Evolutionary conservation across 805 yeast species (phyloP), one percentile per base, ranked within the genome.

Genomic region (Yarrowia sp.): DNA sequence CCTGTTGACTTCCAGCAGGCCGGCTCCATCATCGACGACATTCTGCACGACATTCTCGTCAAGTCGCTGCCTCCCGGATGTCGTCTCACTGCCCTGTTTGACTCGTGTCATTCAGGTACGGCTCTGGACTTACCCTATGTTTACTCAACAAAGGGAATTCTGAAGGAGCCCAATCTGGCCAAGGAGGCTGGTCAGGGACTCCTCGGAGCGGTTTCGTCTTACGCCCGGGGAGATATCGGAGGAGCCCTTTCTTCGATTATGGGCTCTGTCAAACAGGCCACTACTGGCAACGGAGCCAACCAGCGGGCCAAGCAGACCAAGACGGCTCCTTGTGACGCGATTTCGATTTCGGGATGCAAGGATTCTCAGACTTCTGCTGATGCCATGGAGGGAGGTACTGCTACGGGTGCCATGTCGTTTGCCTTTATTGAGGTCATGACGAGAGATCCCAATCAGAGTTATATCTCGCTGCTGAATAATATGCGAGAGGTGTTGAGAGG

Each of bases 341-440:
- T 90, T 28, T 82, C 85, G 75, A 77, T 90, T 64, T 85, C 91
- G 3, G 96, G 96, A 5, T 90, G 96, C 69, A 89, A 88, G 73
- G 96, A 90, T 75, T 81, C 83, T 62, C 96, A 90, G 76, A 90
- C 96, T 0, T 83, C 88, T 65, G 96, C 96, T 7, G 96, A 90
- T 74, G 88, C 96, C 0, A 79, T 78, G 18, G 90, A 87, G 72
- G 85, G 84, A 42, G 92, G 92, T 32, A 76, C 75, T 11, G 83
- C 86, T 45, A 88, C 95, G 0, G 96, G 96, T 65, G 96, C 96
- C 4, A 87, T 90, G 89, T 86, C 92, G 28, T 88, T 84, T 76
- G 87, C 96, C 0, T 89, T 90, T 71, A 79, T 89, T 51, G 79
- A 80, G 67, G 92, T 88, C 8, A 76, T 90, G 78, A 70, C 76